Evolutionary conservation across 2,329 filamentous ascomycete species (phyloP).

Genomic region (Aspergillus fumigatiaffinis): DNA sequence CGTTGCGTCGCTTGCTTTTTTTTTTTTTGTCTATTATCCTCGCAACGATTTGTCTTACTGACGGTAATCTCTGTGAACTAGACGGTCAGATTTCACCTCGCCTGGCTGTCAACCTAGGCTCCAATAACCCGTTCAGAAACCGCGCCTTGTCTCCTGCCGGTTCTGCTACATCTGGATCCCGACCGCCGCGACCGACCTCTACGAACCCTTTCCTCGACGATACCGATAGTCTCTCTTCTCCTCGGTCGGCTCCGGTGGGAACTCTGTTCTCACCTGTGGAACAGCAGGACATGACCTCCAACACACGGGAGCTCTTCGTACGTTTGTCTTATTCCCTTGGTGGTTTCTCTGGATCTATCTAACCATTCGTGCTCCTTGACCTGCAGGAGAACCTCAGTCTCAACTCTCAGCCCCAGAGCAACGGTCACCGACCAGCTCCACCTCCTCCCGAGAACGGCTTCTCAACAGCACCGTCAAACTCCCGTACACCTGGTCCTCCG

Average conservation of each 20-base stretch:
- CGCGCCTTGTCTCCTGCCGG: slow-evolving; percentile 39
- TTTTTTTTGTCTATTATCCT: background rate
- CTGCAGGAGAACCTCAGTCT: slow-evolving; percentile 38
- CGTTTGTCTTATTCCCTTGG: slow-evolving; percentile 26
- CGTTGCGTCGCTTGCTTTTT: slow-evolving; percentile 3
- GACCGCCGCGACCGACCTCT: slow-evolving; percentile 49
- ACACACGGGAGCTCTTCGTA: slow-evolving; percentile 59
- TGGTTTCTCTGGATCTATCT: slow-evolving; percentile 1
- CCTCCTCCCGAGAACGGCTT: slow-evolving; percentile 34
- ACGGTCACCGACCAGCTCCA: slow-evolving; percentile 33
- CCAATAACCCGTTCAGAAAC: slow-evolving; percentile 51
- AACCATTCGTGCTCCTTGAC: slow-evolving; percentile 4
- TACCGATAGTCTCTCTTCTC: slow-evolving; percentile 31
- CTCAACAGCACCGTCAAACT: slow-evolving; percentile 22
- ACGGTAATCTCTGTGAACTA: slow-evolving; percentile 10
- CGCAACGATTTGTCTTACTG: slow-evolving; percentile 5
- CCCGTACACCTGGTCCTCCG: slow-evolving; percentile 20
- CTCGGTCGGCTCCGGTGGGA: slow-evolving; percentile 31
- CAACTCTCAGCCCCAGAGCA: slow-evolving; percentile 30
- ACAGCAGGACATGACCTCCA: slow-evolving; percentile 42
- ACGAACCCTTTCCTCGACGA: slow-evolving; percentile 62
- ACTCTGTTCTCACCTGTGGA: slow-evolving; percentile 29
- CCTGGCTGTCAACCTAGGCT: slow-evolving; percentile 34
- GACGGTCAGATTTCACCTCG: slow-evolving; percentile 33
- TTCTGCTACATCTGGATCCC: slow-evolving; percentile 25